A percentile compares a stretch with the other conserved stretches of the same genome.
Evolutionary conservation across 495 filamentous ascomycete genomes (phyloP).

Genomic region (Penicillium tannophilum): DNA sequence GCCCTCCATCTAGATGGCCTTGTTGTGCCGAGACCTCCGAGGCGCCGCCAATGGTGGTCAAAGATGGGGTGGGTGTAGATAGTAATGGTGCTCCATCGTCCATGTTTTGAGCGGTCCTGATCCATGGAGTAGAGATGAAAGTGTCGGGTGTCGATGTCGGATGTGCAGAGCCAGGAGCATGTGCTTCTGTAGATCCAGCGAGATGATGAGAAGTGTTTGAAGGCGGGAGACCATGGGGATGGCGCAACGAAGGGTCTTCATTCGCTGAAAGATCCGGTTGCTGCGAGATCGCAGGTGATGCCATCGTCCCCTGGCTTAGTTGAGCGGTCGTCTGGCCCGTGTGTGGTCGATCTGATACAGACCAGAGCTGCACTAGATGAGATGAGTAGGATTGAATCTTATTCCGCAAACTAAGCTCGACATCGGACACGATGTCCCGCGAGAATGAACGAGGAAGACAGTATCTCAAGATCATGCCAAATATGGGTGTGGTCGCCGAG

Average conservation of each 20-base stretch:
- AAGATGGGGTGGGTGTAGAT: conserved; percentile 36
- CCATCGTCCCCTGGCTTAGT: conserved; percentile 5
- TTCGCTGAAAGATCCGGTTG: conserved; percentile 10
- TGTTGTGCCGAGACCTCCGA: conserved; percentile 26
- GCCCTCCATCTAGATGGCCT: conserved; percentile 22
- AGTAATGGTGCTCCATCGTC: conserved; percentile 34
- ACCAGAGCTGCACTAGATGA: conserved; percentile 40
- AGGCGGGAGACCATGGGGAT: conserved; percentile 1
- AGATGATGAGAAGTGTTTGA: conserved; percentile 17
- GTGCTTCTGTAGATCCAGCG: conserved; percentile 4
- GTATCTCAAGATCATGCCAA: conserved; percentile 37
- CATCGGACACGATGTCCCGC: conserved; percentile 21
- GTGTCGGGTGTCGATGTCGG: conserved; percentile 22
- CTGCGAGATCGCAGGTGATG: conserved; percentile 17
- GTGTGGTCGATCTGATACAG: conserved; percentile 15
- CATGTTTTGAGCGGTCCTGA: conserved; percentile 31
- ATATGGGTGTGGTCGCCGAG: conserved; percentile 38
- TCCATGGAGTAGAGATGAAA: conserved; percentile 36
- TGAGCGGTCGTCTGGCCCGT: conserved; percentile 5
- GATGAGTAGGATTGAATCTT: conserved; percentile 35
- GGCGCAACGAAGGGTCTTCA: conserved; percentile 13
- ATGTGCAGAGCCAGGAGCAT: conserved; percentile 8
- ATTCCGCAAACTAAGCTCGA: conserved; percentile 33
- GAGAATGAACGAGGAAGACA: conserved; percentile 20
- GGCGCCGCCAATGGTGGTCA: conserved; percentile 30